A percentile compares a stretch with the other conserved stretches of the same genome.
Evolutionary conservation across 441 rosid genomes (phyloP).

Genomic region (Mallotus japonicus): DNA sequence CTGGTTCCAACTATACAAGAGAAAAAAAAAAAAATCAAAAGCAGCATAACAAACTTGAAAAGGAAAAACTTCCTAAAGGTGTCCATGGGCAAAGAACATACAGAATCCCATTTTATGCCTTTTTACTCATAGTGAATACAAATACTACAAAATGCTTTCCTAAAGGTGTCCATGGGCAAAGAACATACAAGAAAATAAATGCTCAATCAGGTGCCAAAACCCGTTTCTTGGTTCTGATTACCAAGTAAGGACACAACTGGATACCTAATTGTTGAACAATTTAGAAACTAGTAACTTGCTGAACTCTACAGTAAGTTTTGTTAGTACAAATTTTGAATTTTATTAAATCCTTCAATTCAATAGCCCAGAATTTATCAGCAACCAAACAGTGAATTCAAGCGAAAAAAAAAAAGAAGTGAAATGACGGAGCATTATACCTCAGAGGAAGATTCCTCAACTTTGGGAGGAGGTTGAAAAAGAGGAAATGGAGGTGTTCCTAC

Average conservation of each 20-base stretch:
- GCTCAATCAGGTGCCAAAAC: neutral
- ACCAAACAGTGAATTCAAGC: neutral
- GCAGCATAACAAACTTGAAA: neutral
- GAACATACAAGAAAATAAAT: too few relatives aligned
- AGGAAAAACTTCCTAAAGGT: neutral
- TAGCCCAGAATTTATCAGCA: neutral
- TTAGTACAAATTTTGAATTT: neutral
- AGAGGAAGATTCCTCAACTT: slow-evolving; percentile 35
- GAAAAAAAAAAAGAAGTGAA: neutral
- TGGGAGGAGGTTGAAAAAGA: slow-evolving; percentile 38
- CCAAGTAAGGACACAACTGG: neutral
- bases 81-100: neutral
- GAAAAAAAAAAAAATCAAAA: neutral
- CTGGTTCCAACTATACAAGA: slow-evolving; percentile 45
- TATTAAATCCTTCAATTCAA: neutral
- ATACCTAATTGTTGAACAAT: neutral
- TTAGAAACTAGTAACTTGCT: neutral
- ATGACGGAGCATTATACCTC: slow-evolving; percentile 21
- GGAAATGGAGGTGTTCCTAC: slow-evolving; percentile 40
- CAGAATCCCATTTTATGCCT: neutral
- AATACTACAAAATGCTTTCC: too few relatives aligned
- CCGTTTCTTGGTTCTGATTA: neutral
- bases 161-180: too few relatives aligned
- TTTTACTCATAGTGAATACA: neutral
- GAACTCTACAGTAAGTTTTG: neutral